Evolutionary conservation across 1,284 basidiomycete species (phyloP).

Genomic region (Malassezia globosa): DNA sequence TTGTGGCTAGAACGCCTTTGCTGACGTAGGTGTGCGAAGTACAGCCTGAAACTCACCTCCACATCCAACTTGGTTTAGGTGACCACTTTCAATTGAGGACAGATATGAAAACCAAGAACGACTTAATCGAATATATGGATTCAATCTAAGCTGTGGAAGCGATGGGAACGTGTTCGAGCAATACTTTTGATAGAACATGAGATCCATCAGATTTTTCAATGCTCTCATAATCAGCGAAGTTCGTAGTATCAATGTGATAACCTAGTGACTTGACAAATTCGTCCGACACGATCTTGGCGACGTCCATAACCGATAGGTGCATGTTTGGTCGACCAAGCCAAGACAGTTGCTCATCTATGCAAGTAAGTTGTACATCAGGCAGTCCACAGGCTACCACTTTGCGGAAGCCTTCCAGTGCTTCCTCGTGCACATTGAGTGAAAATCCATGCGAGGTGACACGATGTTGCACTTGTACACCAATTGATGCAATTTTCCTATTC

Average conservation of each 20-base stretch:
- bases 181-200: background rate
- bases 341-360: slow-evolving; percentile 29
- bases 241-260: background rate
- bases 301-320: background rate
- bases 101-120: no score
- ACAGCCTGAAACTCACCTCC: no score
- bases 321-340: background rate
- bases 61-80: no score
- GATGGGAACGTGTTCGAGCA: no score
- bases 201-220: background rate
- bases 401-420: slow-evolving; percentile 68
- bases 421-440: slow-evolving; percentile 73
- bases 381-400: slow-evolving; percentile 84
- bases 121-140: no score
- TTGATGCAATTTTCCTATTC: slow-evolving; percentile 71
- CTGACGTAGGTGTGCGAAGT: no score
- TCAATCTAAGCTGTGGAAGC: no score
- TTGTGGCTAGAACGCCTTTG: no score
- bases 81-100: no score
- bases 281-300: background rate
- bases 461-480: slow-evolving; percentile 91
- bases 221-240: background rate
- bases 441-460: slow-evolving; percentile 90
- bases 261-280: background rate
- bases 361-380: slow-evolving; percentile 64